These are phyloP conservation scores for Neoboletus magnificus DNA, from an alignment of 768 basidiomycete species.

Conservation along the genomic window DNA sequence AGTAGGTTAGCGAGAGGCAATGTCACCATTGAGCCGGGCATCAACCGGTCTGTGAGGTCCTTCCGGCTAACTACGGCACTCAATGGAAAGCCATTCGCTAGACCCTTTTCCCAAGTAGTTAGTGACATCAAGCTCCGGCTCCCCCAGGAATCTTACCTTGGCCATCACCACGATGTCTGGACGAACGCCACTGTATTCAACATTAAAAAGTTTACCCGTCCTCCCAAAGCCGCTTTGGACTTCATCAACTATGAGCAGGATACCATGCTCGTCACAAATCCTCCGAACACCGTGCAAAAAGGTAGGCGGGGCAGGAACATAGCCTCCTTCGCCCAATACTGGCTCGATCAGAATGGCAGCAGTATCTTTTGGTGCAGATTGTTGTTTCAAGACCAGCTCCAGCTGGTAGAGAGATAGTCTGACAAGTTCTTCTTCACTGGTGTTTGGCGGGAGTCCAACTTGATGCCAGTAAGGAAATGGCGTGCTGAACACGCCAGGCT, in stretches of 20 bases:
- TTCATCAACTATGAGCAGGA: slow-evolving; percentile 83
- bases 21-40: slow-evolving; percentile 74
- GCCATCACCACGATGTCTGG: slow-evolving; percentile 91
- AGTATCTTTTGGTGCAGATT: slow-evolving; percentile 79
- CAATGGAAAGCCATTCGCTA: slow-evolving; percentile 93
- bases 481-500: slow-evolving; percentile 81
- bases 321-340: slow-evolving; percentile 93
- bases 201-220: slow-evolving; percentile 79
- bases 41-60: slow-evolving; percentile 75
- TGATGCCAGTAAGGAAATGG: slow-evolving; percentile 97
- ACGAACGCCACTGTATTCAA: slow-evolving; percentile 77
- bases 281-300: slow-evolving; percentile 78
- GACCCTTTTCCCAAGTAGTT: slow-evolving; percentile 43
- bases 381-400: slow-evolving; percentile 74
- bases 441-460: slow-evolving; percentile 52
- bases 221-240: slow-evolving; percentile 90
- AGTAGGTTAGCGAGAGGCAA: background rate
- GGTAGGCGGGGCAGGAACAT: slow-evolving; percentile 79
- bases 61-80: slow-evolving; percentile 80
- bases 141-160: slow-evolving; percentile 50
- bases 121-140: background rate
- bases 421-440: slow-evolving; percentile 56
- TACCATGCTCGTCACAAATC: slow-evolving; percentile 84
- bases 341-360: slow-evolving; percentile 95
- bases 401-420: slow-evolving; percentile 73